Percentiles rank a stretch among this genome's conserved stretches.
phyloP scores from a whole-genome alignment of 202 grass and related monocot species.

The Alloteropsis angusta region DNA sequence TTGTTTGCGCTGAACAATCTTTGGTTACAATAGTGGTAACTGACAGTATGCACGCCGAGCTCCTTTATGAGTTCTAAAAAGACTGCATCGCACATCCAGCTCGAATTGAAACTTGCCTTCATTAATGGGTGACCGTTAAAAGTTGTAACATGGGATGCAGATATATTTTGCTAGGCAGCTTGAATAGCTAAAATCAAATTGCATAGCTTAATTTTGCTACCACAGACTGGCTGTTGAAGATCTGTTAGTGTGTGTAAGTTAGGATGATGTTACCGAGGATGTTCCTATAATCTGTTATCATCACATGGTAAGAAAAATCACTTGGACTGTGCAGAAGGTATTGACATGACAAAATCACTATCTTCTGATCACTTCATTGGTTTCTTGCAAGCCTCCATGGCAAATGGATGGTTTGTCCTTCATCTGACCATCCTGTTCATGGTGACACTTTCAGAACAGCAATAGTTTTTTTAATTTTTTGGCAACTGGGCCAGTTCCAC shows the following conservation, averaged over 20 bases:
- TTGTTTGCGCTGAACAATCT: background rate
- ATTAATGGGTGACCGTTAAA: background rate
- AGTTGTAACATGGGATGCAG: background rate
- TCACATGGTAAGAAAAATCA: background rate
- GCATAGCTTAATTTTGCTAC: background rate
- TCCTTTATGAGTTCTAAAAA: conserved; percentile 11
- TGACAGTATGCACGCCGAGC: background rate
- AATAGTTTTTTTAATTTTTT: background rate
- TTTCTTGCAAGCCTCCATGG: background rate
- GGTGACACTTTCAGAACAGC: background rate
- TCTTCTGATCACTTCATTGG: background rate
- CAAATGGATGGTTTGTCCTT: background rate
- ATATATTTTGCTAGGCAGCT: background rate
- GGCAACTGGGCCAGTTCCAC: background rate
- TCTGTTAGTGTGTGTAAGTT: background rate
- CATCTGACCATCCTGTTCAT: background rate
- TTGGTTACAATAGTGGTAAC: background rate
- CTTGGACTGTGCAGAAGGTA: background rate
- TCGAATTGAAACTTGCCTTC: background rate
- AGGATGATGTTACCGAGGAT: conserved; percentile 9
- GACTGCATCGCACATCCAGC: background rate
- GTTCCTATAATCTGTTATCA: background rate
- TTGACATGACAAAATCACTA: background rate
- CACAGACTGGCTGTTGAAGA: background rate
- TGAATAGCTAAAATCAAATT: background rate